Conservation (phyloP, 148 eudicot genomes). For the Persicaria maculosa region DNA sequence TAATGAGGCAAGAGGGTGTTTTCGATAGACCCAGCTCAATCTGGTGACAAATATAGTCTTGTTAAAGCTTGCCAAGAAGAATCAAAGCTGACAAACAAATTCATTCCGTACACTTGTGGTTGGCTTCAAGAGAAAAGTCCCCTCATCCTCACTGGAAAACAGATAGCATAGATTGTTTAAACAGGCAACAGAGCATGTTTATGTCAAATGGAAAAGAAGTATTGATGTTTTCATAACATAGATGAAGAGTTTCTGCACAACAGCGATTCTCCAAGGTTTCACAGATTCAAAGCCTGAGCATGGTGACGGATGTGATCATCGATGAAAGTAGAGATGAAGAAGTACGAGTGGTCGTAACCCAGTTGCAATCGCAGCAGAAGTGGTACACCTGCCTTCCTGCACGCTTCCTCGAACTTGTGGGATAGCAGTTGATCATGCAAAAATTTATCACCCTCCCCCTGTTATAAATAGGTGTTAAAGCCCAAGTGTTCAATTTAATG, state of each 20-base stretch:
- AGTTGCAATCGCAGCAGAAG: conserved; percentile 65
- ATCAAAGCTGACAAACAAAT: too few relatives aligned
- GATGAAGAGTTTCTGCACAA: not conserved
- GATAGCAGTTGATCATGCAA: conserved; percentile 64
- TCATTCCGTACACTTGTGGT: too few relatives aligned
- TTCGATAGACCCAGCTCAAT: too few relatives aligned
- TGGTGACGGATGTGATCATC: conserved; percentile 96
- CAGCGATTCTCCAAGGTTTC: conserved; percentile 7
- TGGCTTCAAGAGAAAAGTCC: too few relatives aligned
- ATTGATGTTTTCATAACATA: not conserved
- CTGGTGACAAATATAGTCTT: too few relatives aligned
- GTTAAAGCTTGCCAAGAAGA: too few relatives aligned
- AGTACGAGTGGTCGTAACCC: conserved; percentile 96
- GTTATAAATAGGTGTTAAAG: conserved; percentile 9
- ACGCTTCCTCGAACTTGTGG: conserved; percentile 80
- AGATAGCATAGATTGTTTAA: not conserved
- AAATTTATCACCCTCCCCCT: conserved; percentile 93
- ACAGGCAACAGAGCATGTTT: not conserved
- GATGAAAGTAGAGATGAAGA: conserved; percentile 80
- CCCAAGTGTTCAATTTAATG: too few relatives aligned
- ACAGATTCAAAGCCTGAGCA: conserved; percentile 81
- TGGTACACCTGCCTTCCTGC: conserved; percentile 59
- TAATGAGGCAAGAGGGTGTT: too few relatives aligned
- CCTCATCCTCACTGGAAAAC: not conserved
- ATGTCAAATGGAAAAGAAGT: not conserved